phyloP scores from a whole-genome alignment of 2,329 filamentous ascomycete genomes.

The Aphanocladium album region DNA sequence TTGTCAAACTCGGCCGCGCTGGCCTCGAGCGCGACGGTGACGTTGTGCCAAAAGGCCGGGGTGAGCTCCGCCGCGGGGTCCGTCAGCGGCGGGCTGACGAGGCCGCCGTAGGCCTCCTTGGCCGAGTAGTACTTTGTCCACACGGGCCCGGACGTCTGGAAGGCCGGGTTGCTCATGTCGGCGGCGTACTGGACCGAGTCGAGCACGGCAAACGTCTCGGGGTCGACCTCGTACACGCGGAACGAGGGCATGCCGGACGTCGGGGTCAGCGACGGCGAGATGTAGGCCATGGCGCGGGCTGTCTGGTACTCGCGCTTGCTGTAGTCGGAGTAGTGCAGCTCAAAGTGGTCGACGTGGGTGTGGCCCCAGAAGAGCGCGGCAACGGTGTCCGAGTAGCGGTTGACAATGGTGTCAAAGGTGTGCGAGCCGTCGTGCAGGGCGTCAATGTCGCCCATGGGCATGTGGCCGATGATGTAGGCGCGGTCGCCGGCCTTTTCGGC shows the following conservation, averaged over 20 bases:
- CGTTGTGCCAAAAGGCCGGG: constrained; percentile 54
- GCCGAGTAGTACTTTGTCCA: constrained; percentile 55
- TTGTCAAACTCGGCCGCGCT: constrained; percentile 39
- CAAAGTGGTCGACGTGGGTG: constrained; percentile 53
- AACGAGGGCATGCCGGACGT: constrained; percentile 52
- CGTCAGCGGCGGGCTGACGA: constrained; percentile 36
- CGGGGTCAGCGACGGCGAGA: constrained; percentile 50
- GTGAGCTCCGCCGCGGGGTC: constrained; percentile 41
- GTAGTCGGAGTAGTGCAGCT: constrained; percentile 50
- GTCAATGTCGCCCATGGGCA: constrained; percentile 46
- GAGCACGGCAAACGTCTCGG: constrained; percentile 49
- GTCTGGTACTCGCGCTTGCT: constrained; percentile 33
- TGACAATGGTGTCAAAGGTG: constrained; percentile 49
- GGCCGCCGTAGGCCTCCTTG: constrained; percentile 46
- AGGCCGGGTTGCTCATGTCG: constrained; percentile 41
- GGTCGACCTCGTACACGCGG: constrained; percentile 54
- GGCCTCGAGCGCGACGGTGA: constrained; percentile 44
- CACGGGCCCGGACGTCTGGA: constrained; percentile 39
- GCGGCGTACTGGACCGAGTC: constrained; percentile 51
- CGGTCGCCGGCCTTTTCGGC: constrained; percentile 48
- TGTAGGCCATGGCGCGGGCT: constrained; percentile 47
- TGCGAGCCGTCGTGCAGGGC: constrained; percentile 48
- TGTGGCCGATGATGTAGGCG: constrained; percentile 55
- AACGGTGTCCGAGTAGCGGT: constrained; percentile 49
- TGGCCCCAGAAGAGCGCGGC: constrained; percentile 54